Evolutionary conservation across 2,329 filamentous ascomycete genomes (phyloP).

Genomic region (Xylariaceae sp.): DNA sequence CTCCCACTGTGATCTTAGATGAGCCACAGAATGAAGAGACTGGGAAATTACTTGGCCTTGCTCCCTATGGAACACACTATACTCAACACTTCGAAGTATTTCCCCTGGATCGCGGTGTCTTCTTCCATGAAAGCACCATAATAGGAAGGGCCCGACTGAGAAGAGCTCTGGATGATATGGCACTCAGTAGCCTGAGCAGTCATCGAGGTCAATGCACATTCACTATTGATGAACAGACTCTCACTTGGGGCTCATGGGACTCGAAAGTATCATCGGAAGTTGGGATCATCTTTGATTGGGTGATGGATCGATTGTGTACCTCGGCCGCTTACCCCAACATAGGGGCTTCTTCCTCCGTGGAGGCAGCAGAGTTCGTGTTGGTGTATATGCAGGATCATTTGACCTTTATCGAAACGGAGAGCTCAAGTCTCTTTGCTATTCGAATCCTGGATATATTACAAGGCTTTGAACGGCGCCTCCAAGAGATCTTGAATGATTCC

Average conservation of each 20-base stretch:
- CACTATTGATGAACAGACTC: slow-evolving; percentile 42
- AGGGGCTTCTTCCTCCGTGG: slow-evolving; percentile 23
- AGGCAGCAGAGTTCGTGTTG: slow-evolving; percentile 42
- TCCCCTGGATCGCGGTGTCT: slow-evolving; percentile 50
- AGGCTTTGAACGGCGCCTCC: slow-evolving; percentile 38
- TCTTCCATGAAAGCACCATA: slow-evolving; percentile 56
- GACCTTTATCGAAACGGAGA: slow-evolving; percentile 34
- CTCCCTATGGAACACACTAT: slow-evolving; percentile 56
- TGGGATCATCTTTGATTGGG: slow-evolving; percentile 55
- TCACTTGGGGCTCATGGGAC: slow-evolving; percentile 55
- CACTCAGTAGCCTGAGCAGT: slow-evolving; percentile 29
- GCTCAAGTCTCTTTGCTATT: slow-evolving; percentile 39
- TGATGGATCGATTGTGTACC: slow-evolving; percentile 42
- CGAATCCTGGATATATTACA: slow-evolving; percentile 41
- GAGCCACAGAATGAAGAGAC: slow-evolving; percentile 19
- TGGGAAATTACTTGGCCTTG: slow-evolving; percentile 48
- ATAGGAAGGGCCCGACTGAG: slow-evolving; percentile 50
- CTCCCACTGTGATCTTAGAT: slow-evolving; percentile 21
- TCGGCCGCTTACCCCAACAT: slow-evolving; percentile 16
- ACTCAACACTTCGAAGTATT: slow-evolving; percentile 59
- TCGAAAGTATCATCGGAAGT: slow-evolving; percentile 56
- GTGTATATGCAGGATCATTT: slow-evolving; percentile 43
- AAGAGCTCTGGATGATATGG: slow-evolving; percentile 33
- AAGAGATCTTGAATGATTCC: slow-evolving; percentile 20
- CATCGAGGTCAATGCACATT: slow-evolving; percentile 37